These are phyloP conservation scores for Diaporthe citri DNA, from an alignment of 2,329 filamentous ascomycete genomes.

Conservation along the genomic window DNA sequence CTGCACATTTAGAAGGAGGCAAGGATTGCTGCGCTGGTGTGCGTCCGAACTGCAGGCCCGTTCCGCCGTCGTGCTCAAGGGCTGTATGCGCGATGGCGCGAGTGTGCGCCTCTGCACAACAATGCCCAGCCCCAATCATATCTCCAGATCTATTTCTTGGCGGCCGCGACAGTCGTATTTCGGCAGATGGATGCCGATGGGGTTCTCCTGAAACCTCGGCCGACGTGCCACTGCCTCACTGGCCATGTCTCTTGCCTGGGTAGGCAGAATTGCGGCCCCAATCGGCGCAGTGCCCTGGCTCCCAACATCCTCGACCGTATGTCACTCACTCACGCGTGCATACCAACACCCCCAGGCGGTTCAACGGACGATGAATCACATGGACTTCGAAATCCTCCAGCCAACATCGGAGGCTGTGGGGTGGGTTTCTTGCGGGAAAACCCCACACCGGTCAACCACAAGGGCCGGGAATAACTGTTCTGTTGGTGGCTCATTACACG, in stretches of 20 bases:
- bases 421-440: fast-evolving
- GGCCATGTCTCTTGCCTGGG: neutral
- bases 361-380: neutral
- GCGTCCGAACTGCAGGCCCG: neutral
- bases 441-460: constrained; percentile 5
- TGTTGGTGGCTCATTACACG: neutral
- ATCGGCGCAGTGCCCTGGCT: neutral
- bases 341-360: neutral
- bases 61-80: neutral
- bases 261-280: neutral
- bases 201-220: neutral
- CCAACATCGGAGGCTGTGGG: neutral
- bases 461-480: neutral
- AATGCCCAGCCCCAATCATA: neutral
- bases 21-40: neutral
- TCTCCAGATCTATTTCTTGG: neutral
- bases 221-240: neutral
- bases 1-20: neutral
- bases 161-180: neutral
- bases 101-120: neutral
- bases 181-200: neutral
- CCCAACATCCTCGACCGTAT: no score
- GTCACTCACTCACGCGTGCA: no score
- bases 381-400: neutral
- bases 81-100: neutral